Evolutionary conservation across 2,329 filamentous ascomycete species (phyloP).

Genomic region (Cercospora zeina): DNA sequence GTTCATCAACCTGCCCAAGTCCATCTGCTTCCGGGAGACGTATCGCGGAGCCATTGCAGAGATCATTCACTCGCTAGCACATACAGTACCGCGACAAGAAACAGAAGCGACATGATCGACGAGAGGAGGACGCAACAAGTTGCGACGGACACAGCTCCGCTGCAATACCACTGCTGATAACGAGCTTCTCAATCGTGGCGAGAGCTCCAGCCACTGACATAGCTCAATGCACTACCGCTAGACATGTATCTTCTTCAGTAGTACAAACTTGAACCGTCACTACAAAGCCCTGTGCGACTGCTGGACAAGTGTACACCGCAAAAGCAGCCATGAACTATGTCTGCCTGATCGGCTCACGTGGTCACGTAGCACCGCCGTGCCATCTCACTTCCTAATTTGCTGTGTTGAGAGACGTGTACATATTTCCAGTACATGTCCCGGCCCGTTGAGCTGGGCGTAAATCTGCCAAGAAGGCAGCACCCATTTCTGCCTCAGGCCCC

Average conservation of each 20-base stretch:
- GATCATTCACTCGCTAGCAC: neutral
- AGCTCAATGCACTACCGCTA: neutral
- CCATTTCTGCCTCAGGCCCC: neutral
- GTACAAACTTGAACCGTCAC: too few species aligned
- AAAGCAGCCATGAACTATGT: neutral
- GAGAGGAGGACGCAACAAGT: neutral
- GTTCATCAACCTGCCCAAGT: neutral
- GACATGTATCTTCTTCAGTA: neutral
- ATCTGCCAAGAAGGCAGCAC: neutral
- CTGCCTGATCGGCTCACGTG: neutral
- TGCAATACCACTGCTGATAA: neutral
- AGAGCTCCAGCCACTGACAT: conserved; percentile 7
- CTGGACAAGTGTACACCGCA: neutral
- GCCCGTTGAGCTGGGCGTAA: neutral
- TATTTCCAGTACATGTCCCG: too few species aligned
- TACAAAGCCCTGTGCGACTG: neutral
- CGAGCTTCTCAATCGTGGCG: neutral
- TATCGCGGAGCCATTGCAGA: neutral
- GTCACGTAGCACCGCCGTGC: neutral
- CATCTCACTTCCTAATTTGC: too few species aligned
- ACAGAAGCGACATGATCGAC: conserved; percentile 4
- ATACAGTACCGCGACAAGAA: neutral
- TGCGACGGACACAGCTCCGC: neutral
- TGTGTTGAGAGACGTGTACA: too few species aligned
- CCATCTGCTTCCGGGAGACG: neutral